Evolutionary conservation across 169 alveolate species (phyloP).

Genomic region (Plasmodium billcollinsi): DNA sequence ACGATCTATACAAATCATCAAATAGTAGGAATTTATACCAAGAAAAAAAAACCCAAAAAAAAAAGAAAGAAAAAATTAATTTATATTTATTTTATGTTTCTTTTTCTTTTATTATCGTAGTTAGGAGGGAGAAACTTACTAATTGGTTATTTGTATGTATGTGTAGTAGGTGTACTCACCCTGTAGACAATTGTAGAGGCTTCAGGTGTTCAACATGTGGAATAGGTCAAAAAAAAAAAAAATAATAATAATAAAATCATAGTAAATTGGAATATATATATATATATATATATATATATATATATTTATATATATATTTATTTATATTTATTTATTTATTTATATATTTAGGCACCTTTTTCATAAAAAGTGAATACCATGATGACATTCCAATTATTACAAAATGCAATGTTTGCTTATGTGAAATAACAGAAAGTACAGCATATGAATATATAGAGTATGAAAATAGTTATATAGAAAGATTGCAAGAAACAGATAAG

Average conservation of each 20-base stretch:
- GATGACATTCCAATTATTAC: constrained; percentile 51
- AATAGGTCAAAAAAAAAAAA: constrained; percentile 66
- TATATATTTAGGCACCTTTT: constrained; percentile 54
- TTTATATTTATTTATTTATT: background rate
- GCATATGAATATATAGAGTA: constrained; percentile 73
- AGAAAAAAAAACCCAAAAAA: background rate
- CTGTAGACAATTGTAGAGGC: constrained; percentile 86
- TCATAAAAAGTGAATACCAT: constrained; percentile 51
- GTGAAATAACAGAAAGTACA: constrained; percentile 57
- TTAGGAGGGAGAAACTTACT: constrained; percentile 85
- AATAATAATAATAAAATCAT: background rate
- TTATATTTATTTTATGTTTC: background rate
- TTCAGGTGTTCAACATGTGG: constrained; percentile 87
- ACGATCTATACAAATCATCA: constrained; percentile 87
- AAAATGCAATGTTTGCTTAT: constrained; percentile 48
- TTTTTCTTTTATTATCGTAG: constrained; percentile 31
- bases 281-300: background rate
- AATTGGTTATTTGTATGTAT: constrained; percentile 89
- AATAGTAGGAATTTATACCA: constrained; percentile 73
- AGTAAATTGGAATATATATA: background rate
- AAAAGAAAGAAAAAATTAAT: background rate
- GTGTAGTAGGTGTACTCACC: constrained; percentile 86
- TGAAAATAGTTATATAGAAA: constrained; percentile 77
- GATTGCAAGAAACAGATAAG: constrained; percentile 82
- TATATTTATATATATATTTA: background rate